A percentile compares a stretch with the other conserved stretches of the same genome.
Conservation (phyloP, 2,329 filamentous ascomycete species). For the Dactylellina parvicollis region DNA sequence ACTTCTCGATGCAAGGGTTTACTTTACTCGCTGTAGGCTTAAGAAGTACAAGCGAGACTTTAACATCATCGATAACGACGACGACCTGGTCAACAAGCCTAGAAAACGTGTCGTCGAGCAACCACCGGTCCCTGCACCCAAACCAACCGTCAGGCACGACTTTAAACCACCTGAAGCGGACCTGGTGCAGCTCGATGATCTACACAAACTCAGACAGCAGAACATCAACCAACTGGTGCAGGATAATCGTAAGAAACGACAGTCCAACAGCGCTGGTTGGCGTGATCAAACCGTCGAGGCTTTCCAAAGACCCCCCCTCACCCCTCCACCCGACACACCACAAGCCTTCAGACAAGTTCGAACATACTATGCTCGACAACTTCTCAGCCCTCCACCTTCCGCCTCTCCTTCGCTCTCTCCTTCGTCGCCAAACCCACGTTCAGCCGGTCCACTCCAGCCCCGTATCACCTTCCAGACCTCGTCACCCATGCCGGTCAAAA, state of each 20-base stretch:
- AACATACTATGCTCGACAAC: conserved; percentile 45
- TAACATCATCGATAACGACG: conserved; percentile 89
- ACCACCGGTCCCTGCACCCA: conserved; percentile 69
- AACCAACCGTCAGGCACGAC: conserved; percentile 64
- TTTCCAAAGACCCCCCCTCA: conserved; percentile 29
- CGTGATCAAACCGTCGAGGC: conserved; percentile 48
- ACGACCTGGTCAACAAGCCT: conserved; percentile 91
- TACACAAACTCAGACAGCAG: conserved; percentile 39
- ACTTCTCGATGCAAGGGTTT: conserved; percentile 77
- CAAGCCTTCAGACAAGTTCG: conserved; percentile 39
- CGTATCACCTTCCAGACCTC: conserved; percentile 52
- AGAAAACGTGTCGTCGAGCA: conserved; percentile 77
- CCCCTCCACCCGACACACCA: conserved; percentile 30
- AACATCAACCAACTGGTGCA: conserved; percentile 38
- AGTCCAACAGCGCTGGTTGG: conserved; percentile 46
- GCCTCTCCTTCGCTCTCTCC: conserved; percentile 44
- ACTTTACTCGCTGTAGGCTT: conserved; percentile 81
- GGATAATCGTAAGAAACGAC: conserved; percentile 34
- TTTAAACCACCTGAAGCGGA: conserved; percentile 60
- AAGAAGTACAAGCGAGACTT: conserved; percentile 90
- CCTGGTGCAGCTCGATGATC: conserved; percentile 43
- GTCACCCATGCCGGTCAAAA: conserved; percentile 27
- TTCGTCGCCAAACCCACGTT: conserved; percentile 37
- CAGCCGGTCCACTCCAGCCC: conserved; percentile 26
- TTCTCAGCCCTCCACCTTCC: conserved; percentile 42